These are phyloP conservation scores for Colletotrichum cereale DNA, from an alignment of 2,329 filamentous ascomycete species.

Conservation along the genomic window DNA sequence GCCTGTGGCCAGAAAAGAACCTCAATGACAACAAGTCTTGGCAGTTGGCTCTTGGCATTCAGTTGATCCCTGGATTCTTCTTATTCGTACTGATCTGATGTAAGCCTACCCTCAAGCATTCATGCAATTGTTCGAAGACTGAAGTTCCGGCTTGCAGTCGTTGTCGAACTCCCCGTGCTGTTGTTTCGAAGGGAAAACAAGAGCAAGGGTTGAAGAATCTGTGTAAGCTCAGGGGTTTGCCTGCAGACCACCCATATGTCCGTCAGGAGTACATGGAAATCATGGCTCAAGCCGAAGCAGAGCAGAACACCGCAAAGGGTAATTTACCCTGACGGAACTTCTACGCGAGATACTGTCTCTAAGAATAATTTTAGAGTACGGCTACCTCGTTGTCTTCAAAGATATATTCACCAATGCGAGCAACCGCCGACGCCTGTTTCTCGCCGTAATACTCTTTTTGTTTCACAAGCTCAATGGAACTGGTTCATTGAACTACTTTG, in stretches of 20 bases:
- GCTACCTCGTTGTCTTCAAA: conserved; percentile 51
- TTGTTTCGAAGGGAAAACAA: conserved; percentile 52
- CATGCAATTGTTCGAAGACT: not conserved
- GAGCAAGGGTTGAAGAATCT: conserved; percentile 53
- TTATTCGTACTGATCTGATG: conserved; percentile 51
- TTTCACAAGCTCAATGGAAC: conserved; percentile 58
- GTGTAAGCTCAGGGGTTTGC: conserved; percentile 51
- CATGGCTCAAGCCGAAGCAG: conserved; percentile 33
- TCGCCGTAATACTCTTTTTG: conserved; percentile 52
- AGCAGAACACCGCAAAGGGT: conserved; percentile 28
- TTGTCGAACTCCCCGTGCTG: conserved; percentile 41
- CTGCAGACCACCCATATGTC: conserved; percentile 38
- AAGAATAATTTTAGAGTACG: conserved; percentile 28
- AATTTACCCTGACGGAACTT: not conserved
- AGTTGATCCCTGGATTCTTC: conserved; percentile 53
- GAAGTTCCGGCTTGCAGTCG: conserved; percentile 19
- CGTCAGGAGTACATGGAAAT: conserved; percentile 41
- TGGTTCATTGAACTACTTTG: conserved; percentile 56
- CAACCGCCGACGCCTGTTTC: conserved; percentile 51
- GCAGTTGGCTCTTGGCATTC: conserved; percentile 52
- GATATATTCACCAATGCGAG: conserved; percentile 47
- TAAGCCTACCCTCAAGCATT: conserved; percentile 24
- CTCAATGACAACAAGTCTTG: conserved; percentile 50
- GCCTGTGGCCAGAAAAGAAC: conserved; percentile 45
- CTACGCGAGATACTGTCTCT: not conserved